Conservation (phyloP, 2,329 filamentous ascomycete genomes). For the Aspergillus aculeatus region DNA sequence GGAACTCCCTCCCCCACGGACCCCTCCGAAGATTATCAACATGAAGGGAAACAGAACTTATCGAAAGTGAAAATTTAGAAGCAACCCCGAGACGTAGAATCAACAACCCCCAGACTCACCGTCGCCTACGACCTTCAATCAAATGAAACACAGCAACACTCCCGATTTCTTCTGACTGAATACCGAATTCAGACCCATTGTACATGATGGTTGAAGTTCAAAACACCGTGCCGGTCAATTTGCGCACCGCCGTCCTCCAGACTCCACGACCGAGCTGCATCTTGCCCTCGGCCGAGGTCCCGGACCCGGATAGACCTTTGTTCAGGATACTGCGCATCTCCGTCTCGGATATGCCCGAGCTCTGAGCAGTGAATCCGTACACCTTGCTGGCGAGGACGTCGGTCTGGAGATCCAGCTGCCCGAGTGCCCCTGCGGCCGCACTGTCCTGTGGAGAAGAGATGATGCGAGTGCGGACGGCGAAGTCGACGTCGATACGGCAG, state of each 20-base stretch:
- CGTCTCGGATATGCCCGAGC: slow-evolving; percentile 31
- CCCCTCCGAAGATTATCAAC: background rate
- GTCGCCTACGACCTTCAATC: no score
- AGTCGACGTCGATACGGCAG: slow-evolving; percentile 41
- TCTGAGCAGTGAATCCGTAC: slow-evolving; percentile 38
- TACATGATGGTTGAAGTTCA: slow-evolving; percentile 9
- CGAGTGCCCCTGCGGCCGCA: slow-evolving; percentile 15
- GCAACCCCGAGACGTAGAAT: background rate
- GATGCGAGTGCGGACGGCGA: slow-evolving; percentile 35
- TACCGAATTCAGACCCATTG: no score
- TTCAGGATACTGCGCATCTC: slow-evolving; percentile 39
- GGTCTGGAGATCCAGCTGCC: slow-evolving; percentile 37
- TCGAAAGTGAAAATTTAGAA: no score
- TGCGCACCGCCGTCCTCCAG: slow-evolving; percentile 41
- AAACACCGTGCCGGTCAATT: slow-evolving; percentile 37
- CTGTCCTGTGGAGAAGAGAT: slow-evolving; percentile 12
- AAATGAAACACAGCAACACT: no score
- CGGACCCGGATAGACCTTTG: slow-evolving; percentile 22
- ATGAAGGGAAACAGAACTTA: background rate
- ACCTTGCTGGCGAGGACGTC: slow-evolving; percentile 41
- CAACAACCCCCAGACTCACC: no score
- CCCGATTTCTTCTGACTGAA: no score
- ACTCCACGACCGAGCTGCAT: slow-evolving; percentile 36
- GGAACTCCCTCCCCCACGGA: no score
- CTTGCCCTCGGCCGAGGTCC: slow-evolving; percentile 11